These are phyloP conservation scores for Globisporangium uncinulatum DNA, from an alignment of 352 stramenopile genomes.

Conservation along the genomic window DNA sequence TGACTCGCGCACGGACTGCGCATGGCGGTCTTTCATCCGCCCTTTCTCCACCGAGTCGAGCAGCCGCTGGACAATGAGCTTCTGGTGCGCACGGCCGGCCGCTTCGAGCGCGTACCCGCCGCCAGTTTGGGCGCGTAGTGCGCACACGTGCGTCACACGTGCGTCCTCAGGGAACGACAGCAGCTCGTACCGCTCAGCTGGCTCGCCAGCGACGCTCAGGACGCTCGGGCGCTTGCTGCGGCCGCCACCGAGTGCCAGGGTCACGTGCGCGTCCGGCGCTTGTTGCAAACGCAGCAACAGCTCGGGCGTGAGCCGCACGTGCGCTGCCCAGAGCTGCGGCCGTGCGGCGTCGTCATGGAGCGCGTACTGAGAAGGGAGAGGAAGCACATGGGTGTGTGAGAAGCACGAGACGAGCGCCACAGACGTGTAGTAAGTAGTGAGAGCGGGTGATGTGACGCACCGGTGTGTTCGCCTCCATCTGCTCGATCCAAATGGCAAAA, in stretches of 20 bases:
- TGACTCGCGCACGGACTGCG: constrained; percentile 63
- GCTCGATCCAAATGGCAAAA: too few relatives aligned
- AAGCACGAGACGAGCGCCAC: background rate
- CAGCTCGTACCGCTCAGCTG: constrained; percentile 52
- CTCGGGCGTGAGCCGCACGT: constrained; percentile 71
- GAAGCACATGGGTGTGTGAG: background rate
- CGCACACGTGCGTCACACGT: constrained; percentile 59
- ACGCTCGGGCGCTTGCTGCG: constrained; percentile 20
- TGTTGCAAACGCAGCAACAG: constrained; percentile 55
- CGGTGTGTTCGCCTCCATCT: constrained; percentile 13
- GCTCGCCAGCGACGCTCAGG: constrained; percentile 26
- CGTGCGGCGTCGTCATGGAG: constrained; percentile 37
- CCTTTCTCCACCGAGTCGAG: constrained; percentile 71
- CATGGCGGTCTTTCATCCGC: constrained; percentile 78
- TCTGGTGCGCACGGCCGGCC: constrained; percentile 62
- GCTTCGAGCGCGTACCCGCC: constrained; percentile 52
- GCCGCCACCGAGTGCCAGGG: constrained; percentile 24
- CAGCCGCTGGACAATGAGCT: constrained; percentile 75
- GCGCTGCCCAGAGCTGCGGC: constrained; percentile 47
- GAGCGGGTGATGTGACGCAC: background rate
- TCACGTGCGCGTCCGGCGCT: constrained; percentile 15
- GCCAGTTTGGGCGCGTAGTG: constrained; percentile 22
- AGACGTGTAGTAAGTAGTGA: too few relatives aligned
- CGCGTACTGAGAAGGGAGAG: constrained; percentile 41
- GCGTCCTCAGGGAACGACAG: constrained; percentile 70